Percentiles rank a stretch among this genome's conserved stretches.
These are phyloP conservation scores for Phaeosphaeria sp. DNA, from an alignment of 2,329 filamentous ascomycete genomes.

Conservation along the genomic window DNA sequence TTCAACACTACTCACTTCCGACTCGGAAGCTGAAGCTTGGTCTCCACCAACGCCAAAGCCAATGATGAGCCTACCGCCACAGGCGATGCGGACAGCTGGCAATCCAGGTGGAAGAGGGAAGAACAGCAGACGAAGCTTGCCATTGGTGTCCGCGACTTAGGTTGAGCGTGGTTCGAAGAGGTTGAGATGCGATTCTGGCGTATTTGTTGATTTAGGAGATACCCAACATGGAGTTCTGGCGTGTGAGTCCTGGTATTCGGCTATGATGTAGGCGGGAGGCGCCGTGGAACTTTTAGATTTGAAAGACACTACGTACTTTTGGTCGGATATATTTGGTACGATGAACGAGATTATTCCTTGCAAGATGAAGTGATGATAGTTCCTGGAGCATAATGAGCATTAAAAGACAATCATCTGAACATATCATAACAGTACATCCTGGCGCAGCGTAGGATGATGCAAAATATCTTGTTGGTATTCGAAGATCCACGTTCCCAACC, in stretches of 20 bases:
- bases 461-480: no score
- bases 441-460: no score
- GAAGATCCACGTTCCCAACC: no score
- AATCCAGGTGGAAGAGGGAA: constrained; percentile 17
- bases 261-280: background rate
- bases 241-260: background rate
- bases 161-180: background rate
- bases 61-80: constrained; percentile 19
- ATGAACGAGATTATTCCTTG: no score
- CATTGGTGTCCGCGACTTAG: constrained; percentile 39
- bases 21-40: constrained; percentile 15
- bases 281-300: background rate
- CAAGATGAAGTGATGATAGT: no score
- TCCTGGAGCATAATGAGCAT: no score
- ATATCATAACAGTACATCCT: no score
- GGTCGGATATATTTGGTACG: no score
- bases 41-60: constrained; percentile 14
- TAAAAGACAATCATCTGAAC: no score
- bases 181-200: background rate
- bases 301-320: no score
- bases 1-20: constrained; percentile 32
- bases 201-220: background rate
- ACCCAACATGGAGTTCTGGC: background rate
- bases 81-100: constrained; percentile 39
- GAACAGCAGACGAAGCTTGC: constrained; percentile 27